Evolutionary conservation across 2,329 filamentous ascomycete species (phyloP).

Genomic region (Pseudocercospora cruenta): DNA sequence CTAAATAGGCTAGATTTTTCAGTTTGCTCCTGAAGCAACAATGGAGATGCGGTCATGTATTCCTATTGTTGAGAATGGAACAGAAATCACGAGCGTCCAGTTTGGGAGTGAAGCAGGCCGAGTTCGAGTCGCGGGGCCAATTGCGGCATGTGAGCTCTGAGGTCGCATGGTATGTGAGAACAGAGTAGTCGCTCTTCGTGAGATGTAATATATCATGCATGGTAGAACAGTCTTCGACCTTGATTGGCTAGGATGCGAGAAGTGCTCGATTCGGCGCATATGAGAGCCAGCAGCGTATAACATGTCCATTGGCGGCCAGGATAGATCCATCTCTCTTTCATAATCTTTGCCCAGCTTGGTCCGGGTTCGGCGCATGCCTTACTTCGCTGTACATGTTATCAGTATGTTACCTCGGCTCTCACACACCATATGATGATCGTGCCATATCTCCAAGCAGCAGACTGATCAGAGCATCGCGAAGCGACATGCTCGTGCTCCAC

Average conservation of each 20-base stretch:
- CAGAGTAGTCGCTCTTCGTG: not conserved
- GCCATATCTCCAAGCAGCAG: not conserved
- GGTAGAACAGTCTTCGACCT: no score
- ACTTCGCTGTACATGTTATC: not conserved
- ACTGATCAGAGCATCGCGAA: no score
- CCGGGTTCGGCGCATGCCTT: no score
- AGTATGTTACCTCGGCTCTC: not conserved
- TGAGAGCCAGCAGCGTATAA: not conserved
- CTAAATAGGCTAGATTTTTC: no score
- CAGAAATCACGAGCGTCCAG: no score
- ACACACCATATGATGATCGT: not conserved
- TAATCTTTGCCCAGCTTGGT: not conserved
- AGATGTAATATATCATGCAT: not conserved
- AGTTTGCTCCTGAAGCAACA: not conserved
- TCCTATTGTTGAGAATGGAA: no score
- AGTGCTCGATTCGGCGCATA: not conserved
- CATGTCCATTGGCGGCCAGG: not conserved
- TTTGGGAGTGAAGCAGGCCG: no score
- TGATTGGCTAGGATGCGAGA: no score
- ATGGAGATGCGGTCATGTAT: no score
- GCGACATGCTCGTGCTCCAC: not conserved
- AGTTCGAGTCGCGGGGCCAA: no score
- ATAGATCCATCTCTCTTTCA: not conserved
- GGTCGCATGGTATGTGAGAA: not conserved
- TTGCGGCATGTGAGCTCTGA: no score